These are phyloP conservation scores for Baudoinia panamericana DNA, from an alignment of 495 filamentous ascomycete species.

Conservation along the genomic window DNA sequence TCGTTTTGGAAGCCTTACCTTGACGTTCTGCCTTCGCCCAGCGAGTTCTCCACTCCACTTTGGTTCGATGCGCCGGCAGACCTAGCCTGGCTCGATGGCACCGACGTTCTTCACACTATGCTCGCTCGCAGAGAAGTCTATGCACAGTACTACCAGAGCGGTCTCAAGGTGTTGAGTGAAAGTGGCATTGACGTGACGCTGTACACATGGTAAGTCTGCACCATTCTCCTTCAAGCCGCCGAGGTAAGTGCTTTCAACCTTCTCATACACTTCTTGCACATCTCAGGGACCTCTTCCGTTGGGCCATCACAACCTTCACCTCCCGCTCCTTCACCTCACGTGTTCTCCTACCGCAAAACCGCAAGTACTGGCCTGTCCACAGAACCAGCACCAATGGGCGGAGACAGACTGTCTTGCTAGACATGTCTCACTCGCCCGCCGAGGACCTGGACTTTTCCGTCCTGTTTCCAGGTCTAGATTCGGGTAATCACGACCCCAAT, in stretches of 20 bases:
- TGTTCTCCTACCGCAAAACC: constrained; percentile 33
- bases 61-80: constrained; percentile 43
- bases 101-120: constrained; percentile 41
- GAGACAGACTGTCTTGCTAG: constrained; percentile 14
- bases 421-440: constrained; percentile 13
- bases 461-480: constrained; percentile 49
- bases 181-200: constrained; percentile 26
- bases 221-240: neutral
- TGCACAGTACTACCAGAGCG: constrained; percentile 38
- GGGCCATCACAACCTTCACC: constrained; percentile 50
- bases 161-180: constrained; percentile 28
- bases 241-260: constrained; percentile 4
- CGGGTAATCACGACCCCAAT: constrained; percentile 45
- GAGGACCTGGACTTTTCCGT: constrained; percentile 32
- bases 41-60: constrained; percentile 41
- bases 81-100: constrained; percentile 44
- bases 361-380: constrained; percentile 18
- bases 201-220: constrained; percentile 29
- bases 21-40: constrained; percentile 40
- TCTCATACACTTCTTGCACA: constrained; percentile 14
- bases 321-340: constrained; percentile 42
- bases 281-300: constrained; percentile 47
- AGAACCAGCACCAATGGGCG: constrained; percentile 2
- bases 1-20: constrained; percentile 55
- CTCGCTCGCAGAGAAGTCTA: constrained; percentile 34